Evolutionary conservation across 208 protist species (phyloP).

Genomic region (Leishmania guyanensis): DNA sequence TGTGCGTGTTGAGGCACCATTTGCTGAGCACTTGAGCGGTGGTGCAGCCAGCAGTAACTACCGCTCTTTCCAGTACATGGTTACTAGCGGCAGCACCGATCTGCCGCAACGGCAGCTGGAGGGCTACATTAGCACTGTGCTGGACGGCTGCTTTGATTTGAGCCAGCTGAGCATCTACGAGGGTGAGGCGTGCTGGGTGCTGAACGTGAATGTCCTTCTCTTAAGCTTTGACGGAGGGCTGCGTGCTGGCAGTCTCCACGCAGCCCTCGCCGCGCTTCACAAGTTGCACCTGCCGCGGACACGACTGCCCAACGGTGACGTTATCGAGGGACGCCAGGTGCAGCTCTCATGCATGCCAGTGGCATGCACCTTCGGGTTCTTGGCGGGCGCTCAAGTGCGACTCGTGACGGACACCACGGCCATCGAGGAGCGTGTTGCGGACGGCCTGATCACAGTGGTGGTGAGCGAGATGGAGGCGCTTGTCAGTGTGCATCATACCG

Average conservation of each 20-base stretch:
- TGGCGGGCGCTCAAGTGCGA: constrained; percentile 37
- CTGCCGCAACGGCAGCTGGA: constrained; percentile 72
- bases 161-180: constrained; percentile 52
- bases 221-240: constrained; percentile 81
- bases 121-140: constrained; percentile 61
- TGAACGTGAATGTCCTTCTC: constrained; percentile 66
- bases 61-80: constrained; percentile 33
- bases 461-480: constrained; percentile 59
- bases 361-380: constrained; percentile 50
- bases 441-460: constrained; percentile 63
- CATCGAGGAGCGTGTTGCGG: constrained; percentile 73
- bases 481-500: constrained; percentile 54
- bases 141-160: constrained; percentile 64
- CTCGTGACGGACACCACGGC: constrained; percentile 75
- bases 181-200: constrained; percentile 86
- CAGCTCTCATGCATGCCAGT: constrained; percentile 57
- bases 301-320: constrained; percentile 72
- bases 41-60: constrained; percentile 23
- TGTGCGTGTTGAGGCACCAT: constrained; percentile 68
- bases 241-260: constrained; percentile 62
- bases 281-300: constrained; percentile 58
- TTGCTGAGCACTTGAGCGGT: constrained; percentile 40
- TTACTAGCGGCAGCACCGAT: constrained; percentile 41
- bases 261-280: constrained; percentile 67
- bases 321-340: constrained; percentile 49